Base-by-base conservation (phyloP, 495 filamentous ascomycete genomes). In the Cetradonia linearis region DNA sequence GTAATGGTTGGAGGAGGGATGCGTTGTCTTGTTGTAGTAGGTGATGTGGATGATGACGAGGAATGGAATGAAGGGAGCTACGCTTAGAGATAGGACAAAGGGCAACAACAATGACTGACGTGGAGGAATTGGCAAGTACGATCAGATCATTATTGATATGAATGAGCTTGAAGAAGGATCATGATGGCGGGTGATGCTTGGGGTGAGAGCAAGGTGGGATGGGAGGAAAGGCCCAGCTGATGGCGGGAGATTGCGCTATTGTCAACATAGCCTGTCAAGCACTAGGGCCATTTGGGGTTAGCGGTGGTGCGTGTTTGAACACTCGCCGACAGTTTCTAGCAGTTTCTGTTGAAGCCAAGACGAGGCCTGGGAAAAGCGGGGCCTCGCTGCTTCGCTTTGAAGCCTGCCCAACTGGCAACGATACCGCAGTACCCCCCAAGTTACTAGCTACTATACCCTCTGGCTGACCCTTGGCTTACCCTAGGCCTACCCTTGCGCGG, bases 11-110 rank as follows among this genome's bases (percentile, higher is more conserved):
- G 44, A 31, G 56, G 18, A 44, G 11, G 52, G n/a, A 14, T 25
- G 50, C 59, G 61, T 38, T 46, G 52, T 50, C 53, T 68, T 61
- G 62, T 52, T 58, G 61, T 49, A 55, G 62, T 62, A 55, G 37
- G 59, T 11, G 2, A 11, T 8, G 4, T 46, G 42, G 61, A 61
- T 30, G 30, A 44, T 9, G 49, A n/a, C 31, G 53, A 65, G 62
- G 64, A 65, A 63, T 62, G 65, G 63, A 60, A 62, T 20, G 53
- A 70, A 72, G 63, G 64, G 68, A 65, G 66, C 65, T 65, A 63
- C 67, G 63, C 44, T 62, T 57, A 44, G 56, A 63, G 58, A 64
- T 27, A 7, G 60, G 50, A 57, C 38, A 54, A 59, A 65, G 40
- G 53, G 56, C 62, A 60, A 59, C 42, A 65, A 70, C 56, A 66